Base-by-base conservation (phyloP, 345 rosid species). In the Odontarrhena argentea region DNA sequence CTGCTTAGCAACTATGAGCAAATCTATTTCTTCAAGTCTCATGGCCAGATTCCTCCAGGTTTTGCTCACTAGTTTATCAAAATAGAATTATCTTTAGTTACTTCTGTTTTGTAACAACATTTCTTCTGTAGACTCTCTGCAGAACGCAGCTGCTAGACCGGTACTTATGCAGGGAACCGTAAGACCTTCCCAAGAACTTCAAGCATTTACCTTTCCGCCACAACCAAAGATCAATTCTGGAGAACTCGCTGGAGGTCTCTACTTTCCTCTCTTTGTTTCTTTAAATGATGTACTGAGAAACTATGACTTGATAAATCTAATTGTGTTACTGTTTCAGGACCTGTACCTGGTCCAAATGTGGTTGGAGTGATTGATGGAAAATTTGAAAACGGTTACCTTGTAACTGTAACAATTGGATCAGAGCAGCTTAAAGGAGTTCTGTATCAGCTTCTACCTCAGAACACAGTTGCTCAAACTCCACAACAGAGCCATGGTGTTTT, bases 341-440 rank as follows among this genome's bases (percentile, higher is more conserved):
- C 80, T 13, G 43, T 83, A 40, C 74, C 78, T 25, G 83, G 80
- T 67, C 63, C 83, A 63, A 76, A 81, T 7, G 99, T 94, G 55
- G 51, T 70, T 53, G 96, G 97, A 45, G 86, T 88, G 10, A 91
- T 94, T 11, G 99, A 94, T 63, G 97, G 99, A 45, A 91, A 94
- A 66, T 84, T 88, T 26, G 97, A 94, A 48, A 79, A 86, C 42
- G 99, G 97, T 24, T 95, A 91, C 74, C 88, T 95, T 53, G 83
- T 95, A 46, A 89, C 97, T 15, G 93, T 91, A 36, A 79, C 78
- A 18, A 55, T 95, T 30, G 97, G 99, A 40, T 36, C 93, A 7
- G 93, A 91, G 80, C 72, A 71, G 82, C 85, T 94, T 36, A 84
- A 83, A 71, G 99, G 99, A 32, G 88, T 91, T 54, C 81, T 94